A percentile compares a stretch with the other conserved stretches of the same genome.
These are phyloP conservation scores for Dactylorhiza incarnata DNA, from an alignment of 106 monocot species.

Conservation along the genomic window DNA sequence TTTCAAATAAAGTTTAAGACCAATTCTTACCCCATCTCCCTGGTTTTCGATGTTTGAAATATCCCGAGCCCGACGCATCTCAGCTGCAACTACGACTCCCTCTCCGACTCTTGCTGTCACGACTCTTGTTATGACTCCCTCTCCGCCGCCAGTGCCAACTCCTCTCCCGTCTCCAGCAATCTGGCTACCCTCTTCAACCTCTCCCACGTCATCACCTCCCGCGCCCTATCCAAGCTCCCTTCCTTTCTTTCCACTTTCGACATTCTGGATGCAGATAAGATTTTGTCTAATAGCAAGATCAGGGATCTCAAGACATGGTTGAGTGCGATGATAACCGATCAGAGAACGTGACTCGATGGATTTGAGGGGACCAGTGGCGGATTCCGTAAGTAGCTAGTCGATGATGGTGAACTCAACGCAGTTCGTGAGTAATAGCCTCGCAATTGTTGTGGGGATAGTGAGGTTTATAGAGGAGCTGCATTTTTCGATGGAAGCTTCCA, in stretches of 20 bases:
- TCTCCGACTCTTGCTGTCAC: too few relatives aligned
- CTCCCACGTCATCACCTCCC: slow-evolving; percentile 39
- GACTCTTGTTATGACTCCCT: slow-evolving; percentile 50
- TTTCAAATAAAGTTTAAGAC: too few relatives aligned
- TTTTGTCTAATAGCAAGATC: slow-evolving; percentile 15
- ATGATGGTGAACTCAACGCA: slow-evolving; percentile 38
- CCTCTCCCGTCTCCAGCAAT: slow-evolving; percentile 17
- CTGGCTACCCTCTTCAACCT: slow-evolving; percentile 54
- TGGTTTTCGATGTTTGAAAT: too few relatives aligned
- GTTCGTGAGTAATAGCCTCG: slow-evolving; percentile 40
- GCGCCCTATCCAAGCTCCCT: slow-evolving; percentile 14
- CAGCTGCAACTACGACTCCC: too few relatives aligned
- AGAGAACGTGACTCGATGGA: slow-evolving; percentile 38
- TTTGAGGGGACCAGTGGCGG: slow-evolving; percentile 32
- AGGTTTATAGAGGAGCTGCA: slow-evolving; percentile 18
- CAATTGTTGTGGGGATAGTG: slow-evolving; percentile 24
- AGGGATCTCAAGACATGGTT: slow-evolving; percentile 42
- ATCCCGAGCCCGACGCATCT: too few relatives aligned
- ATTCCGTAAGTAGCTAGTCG: slow-evolving; percentile 17
- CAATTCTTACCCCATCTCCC: too few relatives aligned
- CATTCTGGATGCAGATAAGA: slow-evolving; percentile 13
- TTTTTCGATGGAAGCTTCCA: slow-evolving; percentile 19
- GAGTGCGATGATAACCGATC: slow-evolving; percentile 37
- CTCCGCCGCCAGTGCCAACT: slow-evolving; percentile 24
- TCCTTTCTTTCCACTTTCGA: slow-evolving; percentile 14